phyloP scores from a whole-genome alignment of 2,329 filamentous ascomycete species.

The Fusarium poae region DNA sequence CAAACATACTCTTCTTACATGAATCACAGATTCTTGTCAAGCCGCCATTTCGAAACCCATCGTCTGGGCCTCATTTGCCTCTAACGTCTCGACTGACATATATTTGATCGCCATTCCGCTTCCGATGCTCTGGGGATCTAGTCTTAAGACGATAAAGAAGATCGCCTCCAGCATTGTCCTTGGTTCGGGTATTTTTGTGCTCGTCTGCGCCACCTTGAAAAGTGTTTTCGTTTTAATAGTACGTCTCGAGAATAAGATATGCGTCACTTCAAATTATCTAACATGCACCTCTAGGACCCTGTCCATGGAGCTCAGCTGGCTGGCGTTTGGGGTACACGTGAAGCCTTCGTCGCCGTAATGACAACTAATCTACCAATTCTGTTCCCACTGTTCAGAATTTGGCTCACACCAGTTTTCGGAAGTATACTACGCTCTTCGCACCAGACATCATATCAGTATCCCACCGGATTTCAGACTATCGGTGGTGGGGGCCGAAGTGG shows the following conservation, averaged over 20 bases:
- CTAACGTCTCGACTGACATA: conserved; percentile 67
- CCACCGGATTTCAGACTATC: conserved; percentile 57
- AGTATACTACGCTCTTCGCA: conserved; percentile 52
- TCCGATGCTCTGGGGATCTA: conserved; percentile 60
- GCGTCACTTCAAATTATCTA: not conserved
- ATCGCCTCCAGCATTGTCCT: conserved; percentile 55
- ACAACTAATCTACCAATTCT: conserved; percentile 59
- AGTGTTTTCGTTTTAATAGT: conserved; percentile 55
- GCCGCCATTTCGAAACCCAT: conserved; percentile 63
- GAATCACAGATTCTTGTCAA: conserved; percentile 58
- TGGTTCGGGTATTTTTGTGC: conserved; percentile 57
- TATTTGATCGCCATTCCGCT: conserved; percentile 70
- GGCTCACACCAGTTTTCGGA: conserved; percentile 53
- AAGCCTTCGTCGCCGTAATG: conserved; percentile 58
- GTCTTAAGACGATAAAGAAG: conserved; percentile 53
- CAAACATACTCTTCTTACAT: not conserved
- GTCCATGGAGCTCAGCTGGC: conserved; percentile 55
- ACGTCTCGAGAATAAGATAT: conserved; percentile 9
- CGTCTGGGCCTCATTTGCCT: conserved; percentile 62
- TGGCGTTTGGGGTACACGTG: conserved; percentile 56
- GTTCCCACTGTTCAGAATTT: conserved; percentile 59
- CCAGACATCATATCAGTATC: conserved; percentile 55
- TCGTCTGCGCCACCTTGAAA: conserved; percentile 55
- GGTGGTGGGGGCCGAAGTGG: conserved; percentile 54
- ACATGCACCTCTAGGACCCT: conserved; percentile 50